Percentiles rank a stretch among this genome's conserved stretches.
These are phyloP conservation scores for Hysterangium stoloniferum DNA, from an alignment of 768 basidiomycete genomes.

Conservation along the genomic window DNA sequence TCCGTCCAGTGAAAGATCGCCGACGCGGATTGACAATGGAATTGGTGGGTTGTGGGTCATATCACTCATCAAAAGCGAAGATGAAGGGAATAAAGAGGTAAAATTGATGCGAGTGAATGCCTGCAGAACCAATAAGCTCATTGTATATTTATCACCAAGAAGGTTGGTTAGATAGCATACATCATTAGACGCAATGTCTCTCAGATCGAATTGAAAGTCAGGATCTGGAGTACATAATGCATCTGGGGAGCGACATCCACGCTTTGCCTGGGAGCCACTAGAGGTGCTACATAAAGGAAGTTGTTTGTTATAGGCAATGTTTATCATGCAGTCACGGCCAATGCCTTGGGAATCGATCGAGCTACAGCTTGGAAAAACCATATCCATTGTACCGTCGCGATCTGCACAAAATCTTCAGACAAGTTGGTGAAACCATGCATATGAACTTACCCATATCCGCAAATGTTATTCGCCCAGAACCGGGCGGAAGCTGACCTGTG, in stretches of 20 bases:
- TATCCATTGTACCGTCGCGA: conserved; percentile 93
- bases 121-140: conserved; percentile 28
- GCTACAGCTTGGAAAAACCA: conserved; percentile 82
- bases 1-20: conserved; percentile 90
- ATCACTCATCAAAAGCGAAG: conserved; percentile 61
- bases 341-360: conserved; percentile 65
- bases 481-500: conserved; percentile 61
- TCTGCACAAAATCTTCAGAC: conserved; percentile 33
- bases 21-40: conserved; percentile 73
- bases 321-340: conserved; percentile 72
- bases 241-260: conserved; percentile 65
- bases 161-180: conserved; percentile 27
- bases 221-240: conserved; percentile 79
- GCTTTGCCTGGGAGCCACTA: conserved; percentile 38
- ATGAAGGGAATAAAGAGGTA: conserved; percentile 43
- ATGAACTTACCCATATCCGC: conserved; percentile 69
- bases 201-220: conserved; percentile 70
- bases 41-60: conserved; percentile 55
- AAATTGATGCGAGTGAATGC: conserved; percentile 60
- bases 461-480: conserved; percentile 74
- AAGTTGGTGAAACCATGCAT: neutral
- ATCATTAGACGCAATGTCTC: conserved; percentile 39
- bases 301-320: conserved; percentile 91
- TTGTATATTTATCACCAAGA: neutral
- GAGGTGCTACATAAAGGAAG: conserved; percentile 67